A percentile compares a stretch with the other conserved stretches of the same genome.
Conservation (phyloP, 2,329 filamentous ascomycete genomes). For the Raffaelea albimanens region DNA sequence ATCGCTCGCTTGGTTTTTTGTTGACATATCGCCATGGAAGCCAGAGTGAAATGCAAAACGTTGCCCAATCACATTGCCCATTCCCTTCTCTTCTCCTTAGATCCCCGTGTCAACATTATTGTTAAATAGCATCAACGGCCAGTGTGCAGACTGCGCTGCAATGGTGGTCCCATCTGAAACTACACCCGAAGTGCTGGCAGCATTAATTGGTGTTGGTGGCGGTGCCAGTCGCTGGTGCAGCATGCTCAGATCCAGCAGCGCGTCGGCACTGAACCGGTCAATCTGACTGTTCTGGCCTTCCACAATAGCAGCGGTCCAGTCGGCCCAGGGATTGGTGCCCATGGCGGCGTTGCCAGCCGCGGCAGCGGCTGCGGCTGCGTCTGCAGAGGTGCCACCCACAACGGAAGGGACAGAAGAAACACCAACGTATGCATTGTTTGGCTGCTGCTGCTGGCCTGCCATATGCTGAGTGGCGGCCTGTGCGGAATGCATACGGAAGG, state of each 20-base stretch:
- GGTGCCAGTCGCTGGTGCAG: constrained; percentile 12
- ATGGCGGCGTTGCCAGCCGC: not conserved
- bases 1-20: too few species aligned
- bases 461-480: not conserved
- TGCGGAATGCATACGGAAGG: not conserved
- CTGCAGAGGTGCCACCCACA: not conserved
- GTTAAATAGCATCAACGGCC: constrained; percentile 8
- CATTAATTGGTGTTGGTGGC: too few species aligned
- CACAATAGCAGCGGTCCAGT: constrained; percentile 44
- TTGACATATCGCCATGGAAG: too few species aligned
- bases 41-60: too few species aligned
- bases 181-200: too few species aligned
- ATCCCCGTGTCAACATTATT: not conserved
- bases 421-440: not conserved
- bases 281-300: constrained; percentile 33
- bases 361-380: not conserved
- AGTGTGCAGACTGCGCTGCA: not conserved
- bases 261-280: constrained; percentile 32
- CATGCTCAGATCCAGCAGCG: constrained; percentile 36
- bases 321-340: constrained; percentile 39
- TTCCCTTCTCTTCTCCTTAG: not conserved
- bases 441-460: too few species aligned
- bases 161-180: too few species aligned
- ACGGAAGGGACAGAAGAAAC: too few species aligned
- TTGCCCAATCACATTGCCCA: too few species aligned